Evolutionary conservation across 805 yeast species (phyloP).

Genomic region (Diddensiella santjacobensis): DNA sequence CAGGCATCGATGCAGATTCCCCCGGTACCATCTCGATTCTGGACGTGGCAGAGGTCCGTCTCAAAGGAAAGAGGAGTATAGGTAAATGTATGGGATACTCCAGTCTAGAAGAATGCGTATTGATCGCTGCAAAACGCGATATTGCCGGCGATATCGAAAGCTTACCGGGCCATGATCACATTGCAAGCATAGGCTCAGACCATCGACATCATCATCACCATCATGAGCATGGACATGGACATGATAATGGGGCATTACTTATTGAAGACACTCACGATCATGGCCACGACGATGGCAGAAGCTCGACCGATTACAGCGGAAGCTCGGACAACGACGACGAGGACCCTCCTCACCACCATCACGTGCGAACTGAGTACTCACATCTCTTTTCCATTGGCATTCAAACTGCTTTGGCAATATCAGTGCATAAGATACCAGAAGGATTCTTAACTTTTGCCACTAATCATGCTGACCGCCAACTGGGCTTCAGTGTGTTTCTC

Average conservation of each 20-base stretch:
- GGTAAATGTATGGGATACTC: conserved; percentile 51
- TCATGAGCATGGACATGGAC: conserved; percentile 12
- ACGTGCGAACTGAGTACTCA: conserved; percentile 70
- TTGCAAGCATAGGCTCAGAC: too few species aligned
- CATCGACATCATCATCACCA: conserved; percentile 7
- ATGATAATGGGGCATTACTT: conserved; percentile 3
- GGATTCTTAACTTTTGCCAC: conserved; percentile 88
- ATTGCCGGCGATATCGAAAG: not conserved
- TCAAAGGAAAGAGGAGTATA: conserved; percentile 27
- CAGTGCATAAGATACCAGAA: conserved; percentile 91
- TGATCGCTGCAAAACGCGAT: not conserved
- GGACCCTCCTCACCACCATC: conserved; percentile 57
- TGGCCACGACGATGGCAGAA: conserved; percentile 11
- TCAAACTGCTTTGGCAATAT: conserved; percentile 83
- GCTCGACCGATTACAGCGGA: conserved; percentile 6
- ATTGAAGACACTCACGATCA: not conserved
- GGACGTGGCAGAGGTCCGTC: conserved; percentile 18
- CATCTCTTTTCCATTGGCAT: conserved; percentile 81
- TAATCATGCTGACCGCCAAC: conserved; percentile 55
- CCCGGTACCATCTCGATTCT: conserved; percentile 10
- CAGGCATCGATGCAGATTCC: not conserved
- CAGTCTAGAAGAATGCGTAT: conserved; percentile 18
- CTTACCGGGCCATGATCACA: not conserved
- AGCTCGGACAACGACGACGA: conserved; percentile 30
- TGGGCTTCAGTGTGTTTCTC: conserved; percentile 78